These are phyloP conservation scores for Protomyces gravidus DNA, from an alignment of 1,139 yeast species.

Conservation along the genomic window DNA sequence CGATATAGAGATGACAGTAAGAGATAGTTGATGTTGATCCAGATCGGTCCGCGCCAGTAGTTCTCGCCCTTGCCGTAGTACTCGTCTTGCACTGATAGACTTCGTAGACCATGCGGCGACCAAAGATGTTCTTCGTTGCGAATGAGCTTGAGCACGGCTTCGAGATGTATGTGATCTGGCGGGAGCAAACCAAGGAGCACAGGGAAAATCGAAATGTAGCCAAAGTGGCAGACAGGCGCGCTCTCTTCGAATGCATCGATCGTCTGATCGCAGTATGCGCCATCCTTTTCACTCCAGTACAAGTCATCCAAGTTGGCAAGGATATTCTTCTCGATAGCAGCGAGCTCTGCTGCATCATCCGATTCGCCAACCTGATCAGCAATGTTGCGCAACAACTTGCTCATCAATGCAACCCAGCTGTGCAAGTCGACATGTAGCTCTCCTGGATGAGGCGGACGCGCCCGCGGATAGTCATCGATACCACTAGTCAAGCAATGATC, in stretches of 20 bases:
- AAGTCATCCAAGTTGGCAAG: constrained; percentile 59
- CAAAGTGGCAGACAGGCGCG: constrained; percentile 74
- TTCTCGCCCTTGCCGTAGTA: constrained; percentile 74
- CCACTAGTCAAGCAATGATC: constrained; percentile 91
- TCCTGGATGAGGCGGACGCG: constrained; percentile 72
- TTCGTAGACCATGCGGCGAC: constrained; percentile 75
- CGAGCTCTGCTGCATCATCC: constrained; percentile 56
- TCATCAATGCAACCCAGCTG: constrained; percentile 92
- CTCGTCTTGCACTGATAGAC: constrained; percentile 65
- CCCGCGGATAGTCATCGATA: constrained; percentile 90
- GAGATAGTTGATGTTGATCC: constrained; percentile 88
- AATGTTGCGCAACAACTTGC: constrained; percentile 69
- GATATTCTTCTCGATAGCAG: constrained; percentile 54
- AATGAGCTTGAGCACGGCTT: constrained; percentile 52
- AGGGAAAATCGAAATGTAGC: constrained; percentile 83
- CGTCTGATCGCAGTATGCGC: constrained; percentile 78
- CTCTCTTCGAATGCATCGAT: constrained; percentile 66
- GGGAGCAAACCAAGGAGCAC: constrained; percentile 69
- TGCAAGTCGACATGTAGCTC: constrained; percentile 86
- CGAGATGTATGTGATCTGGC: constrained; percentile 49
- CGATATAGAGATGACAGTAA: constrained; percentile 63
- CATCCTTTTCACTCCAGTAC: constrained; percentile 71
- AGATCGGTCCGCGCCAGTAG: constrained; percentile 93
- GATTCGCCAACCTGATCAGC: constrained; percentile 59
- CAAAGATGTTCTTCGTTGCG: constrained; percentile 70